Percentiles rank a stretch among this genome's conserved stretches.
These are phyloP conservation scores for Aspergillus affinis DNA, from an alignment of 495 filamentous ascomycete species.

Conservation along the genomic window DNA sequence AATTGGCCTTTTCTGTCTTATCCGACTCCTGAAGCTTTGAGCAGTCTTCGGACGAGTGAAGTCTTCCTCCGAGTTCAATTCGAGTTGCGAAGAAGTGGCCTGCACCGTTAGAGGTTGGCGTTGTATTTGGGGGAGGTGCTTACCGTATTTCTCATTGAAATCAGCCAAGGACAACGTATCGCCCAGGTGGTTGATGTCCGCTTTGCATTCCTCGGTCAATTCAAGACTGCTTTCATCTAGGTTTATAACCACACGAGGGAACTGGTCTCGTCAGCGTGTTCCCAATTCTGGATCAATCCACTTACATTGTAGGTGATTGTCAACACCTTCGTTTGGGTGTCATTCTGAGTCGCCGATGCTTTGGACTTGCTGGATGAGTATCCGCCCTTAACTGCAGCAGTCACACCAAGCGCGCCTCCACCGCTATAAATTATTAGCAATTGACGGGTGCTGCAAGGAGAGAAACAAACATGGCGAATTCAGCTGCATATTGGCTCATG, in stretches of 20 bases:
- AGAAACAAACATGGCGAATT: too few species aligned
- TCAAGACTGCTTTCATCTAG: constrained; percentile 8
- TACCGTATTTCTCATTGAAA: constrained; percentile 16
- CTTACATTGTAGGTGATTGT: constrained; percentile 13
- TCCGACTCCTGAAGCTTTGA: neutral
- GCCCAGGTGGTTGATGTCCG: constrained; percentile 1
- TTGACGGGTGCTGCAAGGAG: too few species aligned
- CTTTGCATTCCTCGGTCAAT: constrained; percentile 9
- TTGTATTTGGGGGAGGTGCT: neutral
- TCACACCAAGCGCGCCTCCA: constrained; percentile 8
- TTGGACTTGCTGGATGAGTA: neutral
- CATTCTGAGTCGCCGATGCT: neutral
- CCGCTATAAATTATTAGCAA: too few species aligned
- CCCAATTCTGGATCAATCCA: neutral
- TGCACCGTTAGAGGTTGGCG: neutral
- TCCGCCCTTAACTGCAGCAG: neutral
- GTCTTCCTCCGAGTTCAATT: constrained; percentile 11
- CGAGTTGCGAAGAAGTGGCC: constrained; percentile 11
- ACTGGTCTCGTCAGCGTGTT: constrained; percentile 1
- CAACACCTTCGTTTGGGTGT: neutral
- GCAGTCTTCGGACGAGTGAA: constrained; percentile 1
- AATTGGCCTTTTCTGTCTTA: constrained; percentile 1
- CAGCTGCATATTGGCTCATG: too few species aligned
- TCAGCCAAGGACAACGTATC: neutral
- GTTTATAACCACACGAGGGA: constrained; percentile 12